phyloP scores from a whole-genome alignment of 1,284 basidiomycete species.

The Phlebopus sp. region DNA sequence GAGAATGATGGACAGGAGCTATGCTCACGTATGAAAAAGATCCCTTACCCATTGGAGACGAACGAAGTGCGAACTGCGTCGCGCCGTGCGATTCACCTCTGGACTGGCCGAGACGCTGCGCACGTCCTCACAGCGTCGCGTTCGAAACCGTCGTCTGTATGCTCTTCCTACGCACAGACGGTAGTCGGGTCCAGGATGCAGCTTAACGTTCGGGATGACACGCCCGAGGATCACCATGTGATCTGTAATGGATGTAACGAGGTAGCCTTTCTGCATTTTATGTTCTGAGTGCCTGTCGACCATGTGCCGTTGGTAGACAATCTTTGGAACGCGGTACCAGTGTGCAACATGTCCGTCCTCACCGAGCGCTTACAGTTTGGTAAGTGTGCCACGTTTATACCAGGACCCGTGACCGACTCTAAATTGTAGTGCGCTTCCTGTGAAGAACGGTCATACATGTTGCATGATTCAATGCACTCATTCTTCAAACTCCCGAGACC shows the following conservation, averaged over 20 bases:
- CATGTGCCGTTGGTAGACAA: slow-evolving; percentile 41
- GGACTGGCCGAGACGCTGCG: slow-evolving; percentile 74
- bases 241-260: slow-evolving; percentile 57
- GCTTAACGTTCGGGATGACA: slow-evolving; percentile 23
- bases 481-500: slow-evolving; percentile 85
- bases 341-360: slow-evolving; percentile 73
- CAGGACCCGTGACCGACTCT: slow-evolving; percentile 6
- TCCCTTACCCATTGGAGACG: slow-evolving; percentile 76
- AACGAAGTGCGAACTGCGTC: slow-evolving; percentile 74
- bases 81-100: slow-evolving; percentile 68
- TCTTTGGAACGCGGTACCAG: slow-evolving; percentile 71
- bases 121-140: slow-evolving; percentile 41
- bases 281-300: not conserved
- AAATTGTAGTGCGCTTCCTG: slow-evolving; percentile 70
- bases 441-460: slow-evolving; percentile 70
- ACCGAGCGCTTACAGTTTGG: slow-evolving; percentile 61
- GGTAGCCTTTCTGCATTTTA: slow-evolving; percentile 36
- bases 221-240: slow-evolving; percentile 52
- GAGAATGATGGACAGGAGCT: not conserved
- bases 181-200: slow-evolving; percentile 50
- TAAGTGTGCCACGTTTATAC: slow-evolving; percentile 33
- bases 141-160: slow-evolving; percentile 55
- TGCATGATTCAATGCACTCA: slow-evolving; percentile 80
- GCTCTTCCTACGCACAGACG: slow-evolving; percentile 62
- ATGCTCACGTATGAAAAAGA: slow-evolving; percentile 45